These are phyloP conservation scores for Trichoderma asperelloides DNA, from an alignment of 495 filamentous ascomycete genomes.

Conservation along the genomic window DNA sequence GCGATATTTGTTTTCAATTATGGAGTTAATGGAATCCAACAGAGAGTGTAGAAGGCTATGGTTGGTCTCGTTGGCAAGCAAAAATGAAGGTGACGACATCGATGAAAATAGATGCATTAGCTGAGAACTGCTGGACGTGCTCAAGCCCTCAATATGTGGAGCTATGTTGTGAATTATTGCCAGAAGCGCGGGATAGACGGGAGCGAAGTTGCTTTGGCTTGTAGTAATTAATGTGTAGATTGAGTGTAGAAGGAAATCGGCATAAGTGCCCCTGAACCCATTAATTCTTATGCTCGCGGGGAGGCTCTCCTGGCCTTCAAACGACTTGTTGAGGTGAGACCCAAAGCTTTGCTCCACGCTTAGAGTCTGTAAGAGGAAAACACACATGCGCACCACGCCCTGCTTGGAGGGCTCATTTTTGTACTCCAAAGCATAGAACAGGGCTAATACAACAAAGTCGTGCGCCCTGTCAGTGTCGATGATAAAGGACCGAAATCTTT, in stretches of 20 bases:
- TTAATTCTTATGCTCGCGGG: slow-evolving; percentile 70
- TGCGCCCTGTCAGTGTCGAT: slow-evolving; percentile 90
- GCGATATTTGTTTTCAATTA: slow-evolving; percentile 56
- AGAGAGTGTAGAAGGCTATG: slow-evolving; percentile 73
- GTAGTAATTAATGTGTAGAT: slow-evolving; percentile 87
- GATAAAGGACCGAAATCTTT: slow-evolving; percentile 92
- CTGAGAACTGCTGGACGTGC: slow-evolving; percentile 66
- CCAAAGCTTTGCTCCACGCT: slow-evolving; percentile 91
- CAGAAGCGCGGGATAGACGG: slow-evolving; percentile 86
- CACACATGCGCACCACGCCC: slow-evolving; percentile 90
- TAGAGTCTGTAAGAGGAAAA: slow-evolving; percentile 90
- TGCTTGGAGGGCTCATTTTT: slow-evolving; percentile 80
- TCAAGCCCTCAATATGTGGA: slow-evolving; percentile 69
- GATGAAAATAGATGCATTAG: slow-evolving; percentile 82
- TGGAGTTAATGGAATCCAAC: slow-evolving; percentile 83
- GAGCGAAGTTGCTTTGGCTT: slow-evolving; percentile 83
- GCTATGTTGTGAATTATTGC: slow-evolving; percentile 91
- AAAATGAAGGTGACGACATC: slow-evolving; percentile 89
- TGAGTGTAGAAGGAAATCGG: slow-evolving; percentile 88
- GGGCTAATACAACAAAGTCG: slow-evolving; percentile 82
- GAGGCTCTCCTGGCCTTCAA: slow-evolving; percentile 82
- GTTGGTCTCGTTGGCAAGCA: slow-evolving; percentile 93
- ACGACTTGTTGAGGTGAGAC: slow-evolving; percentile 77
- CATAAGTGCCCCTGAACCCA: slow-evolving; percentile 85
- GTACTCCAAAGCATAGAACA: slow-evolving; percentile 89